Conservation (phyloP, 116 monocot species). For the Papilionanthe hybrid region DNA sequence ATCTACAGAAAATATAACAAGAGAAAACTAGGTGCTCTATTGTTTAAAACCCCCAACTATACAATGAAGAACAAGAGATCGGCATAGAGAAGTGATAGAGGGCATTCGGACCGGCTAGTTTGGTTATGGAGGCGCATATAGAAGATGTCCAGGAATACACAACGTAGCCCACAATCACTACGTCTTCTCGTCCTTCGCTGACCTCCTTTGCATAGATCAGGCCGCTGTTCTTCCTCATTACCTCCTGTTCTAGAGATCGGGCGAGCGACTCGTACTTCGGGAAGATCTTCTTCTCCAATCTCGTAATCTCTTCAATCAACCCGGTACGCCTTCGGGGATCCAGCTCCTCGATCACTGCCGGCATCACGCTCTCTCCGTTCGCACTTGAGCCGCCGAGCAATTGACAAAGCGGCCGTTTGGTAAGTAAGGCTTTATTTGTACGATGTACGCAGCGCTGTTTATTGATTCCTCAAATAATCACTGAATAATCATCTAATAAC, state of each 20-base stretch:
- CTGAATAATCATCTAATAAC: too few species aligned
- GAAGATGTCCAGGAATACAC: slow-evolving; percentile 79
- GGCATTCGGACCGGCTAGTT: slow-evolving; percentile 66
- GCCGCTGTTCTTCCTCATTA: slow-evolving; percentile 57
- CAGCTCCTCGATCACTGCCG: slow-evolving; percentile 20
- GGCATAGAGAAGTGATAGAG: not conserved
- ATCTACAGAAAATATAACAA: not conserved
- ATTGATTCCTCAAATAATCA: too few species aligned
- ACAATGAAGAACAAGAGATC: not conserved
- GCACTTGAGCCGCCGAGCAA: too few species aligned
- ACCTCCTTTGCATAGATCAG: slow-evolving; percentile 32
- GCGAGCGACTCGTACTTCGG: slow-evolving; percentile 90
- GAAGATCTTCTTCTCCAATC: slow-evolving; percentile 70
- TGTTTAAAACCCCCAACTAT: not conserved
- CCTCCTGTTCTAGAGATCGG: slow-evolving; percentile 44
- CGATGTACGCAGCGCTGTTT: too few species aligned
- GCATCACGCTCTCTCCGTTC: slow-evolving; percentile 4
- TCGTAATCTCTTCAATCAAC: slow-evolving; percentile 62
- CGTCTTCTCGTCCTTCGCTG: slow-evolving; percentile 12
- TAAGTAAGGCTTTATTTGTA: too few species aligned
- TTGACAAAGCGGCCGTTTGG: too few species aligned
- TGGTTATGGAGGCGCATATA: slow-evolving; percentile 87
- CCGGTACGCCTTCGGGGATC: slow-evolving; percentile 16
- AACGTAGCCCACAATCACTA: slow-evolving; percentile 63
- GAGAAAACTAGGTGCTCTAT: not conserved